phyloP scores from a whole-genome alignment of 257 asterid genomes.

The Plectranthus barbatus region DNA sequence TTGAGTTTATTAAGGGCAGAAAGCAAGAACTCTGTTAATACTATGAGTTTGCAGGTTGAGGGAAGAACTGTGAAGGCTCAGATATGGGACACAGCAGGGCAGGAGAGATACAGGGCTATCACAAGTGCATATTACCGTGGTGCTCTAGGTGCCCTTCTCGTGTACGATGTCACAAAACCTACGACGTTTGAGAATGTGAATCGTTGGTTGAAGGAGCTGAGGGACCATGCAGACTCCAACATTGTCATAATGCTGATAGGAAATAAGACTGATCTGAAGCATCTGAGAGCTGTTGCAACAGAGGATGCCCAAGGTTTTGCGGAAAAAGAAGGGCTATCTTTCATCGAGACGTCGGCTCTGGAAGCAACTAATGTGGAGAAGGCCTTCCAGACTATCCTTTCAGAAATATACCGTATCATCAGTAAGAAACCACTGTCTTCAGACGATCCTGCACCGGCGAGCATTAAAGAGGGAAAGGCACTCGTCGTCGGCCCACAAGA shows the following conservation, averaged over 20 bases:
- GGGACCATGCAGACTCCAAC: no score
- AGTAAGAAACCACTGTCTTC: slow-evolving; percentile 81
- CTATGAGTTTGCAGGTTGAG: slow-evolving; percentile 47
- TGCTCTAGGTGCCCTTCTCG: no score
- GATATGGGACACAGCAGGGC: slow-evolving; percentile 99
- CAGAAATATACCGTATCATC: slow-evolving; percentile 70
- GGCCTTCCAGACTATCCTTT: slow-evolving; percentile 73
- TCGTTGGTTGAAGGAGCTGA: slow-evolving; percentile 97
- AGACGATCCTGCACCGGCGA: slow-evolving; percentile 45
- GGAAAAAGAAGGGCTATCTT: slow-evolving; percentile 78
- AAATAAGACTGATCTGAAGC: slow-evolving; percentile 82
- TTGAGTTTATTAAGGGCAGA: no score
- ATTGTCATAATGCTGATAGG: slow-evolving; percentile 90
- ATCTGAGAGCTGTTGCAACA: slow-evolving; percentile 78
- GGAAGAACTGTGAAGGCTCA: slow-evolving; percentile 89
- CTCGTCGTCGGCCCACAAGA: slow-evolving; percentile 71
- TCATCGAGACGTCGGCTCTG: slow-evolving; percentile 81
- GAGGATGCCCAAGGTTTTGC: slow-evolving; percentile 93
- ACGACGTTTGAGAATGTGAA: slow-evolving; percentile 79
- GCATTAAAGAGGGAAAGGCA: slow-evolving; percentile 70
- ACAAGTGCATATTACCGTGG: no score
- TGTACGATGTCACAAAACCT: no score
- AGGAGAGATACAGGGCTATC: slow-evolving; percentile 89
- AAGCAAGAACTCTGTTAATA: neutral
- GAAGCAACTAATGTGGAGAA: slow-evolving; percentile 85